Evolutionary conservation across 306 rosid species (phyloP), one percentile per base, ranked within the genome.

Genomic region (Trifolium fragiferum): DNA sequence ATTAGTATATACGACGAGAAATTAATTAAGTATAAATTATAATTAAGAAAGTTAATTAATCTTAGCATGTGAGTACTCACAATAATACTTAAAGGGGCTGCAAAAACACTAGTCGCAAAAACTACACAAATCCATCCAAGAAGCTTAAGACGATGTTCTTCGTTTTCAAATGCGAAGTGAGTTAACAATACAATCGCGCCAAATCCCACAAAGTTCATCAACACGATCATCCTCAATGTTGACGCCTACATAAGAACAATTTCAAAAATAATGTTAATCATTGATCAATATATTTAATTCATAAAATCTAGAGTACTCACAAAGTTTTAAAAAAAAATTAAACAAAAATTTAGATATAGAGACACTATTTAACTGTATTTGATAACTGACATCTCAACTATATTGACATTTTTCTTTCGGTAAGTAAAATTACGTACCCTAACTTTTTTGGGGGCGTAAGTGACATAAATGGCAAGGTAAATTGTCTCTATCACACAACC

Each of bases 71-170:
- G 1, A 21, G 19, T 57, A 46, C 87, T 81, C 15, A 92, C 98
- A 30, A 95, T 90, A 65, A 90, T 87, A 76, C 93, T 87, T 19
- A 95, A 62, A 60, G 99, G 99, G 40, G 99, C 98, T 5, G 93
- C 98, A 20, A 95, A 95, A 74, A 95, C 99, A 76, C 87, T 82
- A 61, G 90, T 89, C 3, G 98, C 78, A 74, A 90, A 90, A 12
- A 86, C 85, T 0, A 92, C 97, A 38, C 95, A 92, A 81, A 95
- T 81, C 90, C 98, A 87, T 62, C 99, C 99, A 53, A 95, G 89
- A 84, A 89, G 88, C 68, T 78, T 68, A 2, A 84, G 46, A 18
- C 96, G 87, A 16, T 3, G 8, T 10, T 67, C 81, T 66, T 67
- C 82, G 53, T 60, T 71, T 77, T 87, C 66, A n/a, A 85, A 79